These are phyloP conservation scores for Scutellaria baicalensis DNA, from an alignment of 257 asterid genomes.

Conservation along the genomic window DNA sequence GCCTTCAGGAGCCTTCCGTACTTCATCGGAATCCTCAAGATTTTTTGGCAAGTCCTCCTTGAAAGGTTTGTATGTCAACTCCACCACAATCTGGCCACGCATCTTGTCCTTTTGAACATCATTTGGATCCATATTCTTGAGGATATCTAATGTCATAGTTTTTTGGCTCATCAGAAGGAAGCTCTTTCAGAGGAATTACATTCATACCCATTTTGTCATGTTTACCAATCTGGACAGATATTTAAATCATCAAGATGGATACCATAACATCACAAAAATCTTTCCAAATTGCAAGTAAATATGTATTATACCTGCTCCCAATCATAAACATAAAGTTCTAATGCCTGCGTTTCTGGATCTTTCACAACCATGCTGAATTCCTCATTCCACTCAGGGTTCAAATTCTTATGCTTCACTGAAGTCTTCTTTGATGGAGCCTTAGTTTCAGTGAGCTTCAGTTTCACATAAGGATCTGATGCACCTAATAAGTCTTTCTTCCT, in stretches of 20 bases:
- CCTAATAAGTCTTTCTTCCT: constrained; percentile 88
- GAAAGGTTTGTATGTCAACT: constrained; percentile 89
- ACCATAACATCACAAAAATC: background rate
- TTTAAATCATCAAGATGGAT: background rate
- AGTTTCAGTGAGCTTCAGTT: constrained; percentile 83
- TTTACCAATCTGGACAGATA: constrained; percentile 64
- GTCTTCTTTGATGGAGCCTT: constrained; percentile 98
- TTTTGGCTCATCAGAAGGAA: constrained; percentile 69
- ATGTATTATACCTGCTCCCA: constrained; percentile 89
- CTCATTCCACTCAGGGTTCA: constrained; percentile 93
- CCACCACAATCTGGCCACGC: constrained; percentile 81
- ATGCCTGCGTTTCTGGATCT: constrained; percentile 81
- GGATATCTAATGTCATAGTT: constrained; percentile 57
- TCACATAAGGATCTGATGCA: constrained; percentile 94
- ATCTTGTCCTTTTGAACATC: constrained; percentile 77
- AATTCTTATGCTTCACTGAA: constrained; percentile 68
- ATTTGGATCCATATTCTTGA: constrained; percentile 66
- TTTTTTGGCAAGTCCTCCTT: constrained; percentile 53
- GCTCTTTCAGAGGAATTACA: constrained; percentile 73
- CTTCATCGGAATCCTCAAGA: constrained; percentile 36
- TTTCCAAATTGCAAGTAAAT: background rate
- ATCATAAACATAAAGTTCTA: constrained; percentile 70
- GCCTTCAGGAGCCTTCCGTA: constrained; percentile 75
- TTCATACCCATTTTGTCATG: constrained; percentile 97
- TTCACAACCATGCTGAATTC: constrained; percentile 77